phyloP scores from a whole-genome alignment of 352 stramenopile species.

The Pythium biforme region DNA sequence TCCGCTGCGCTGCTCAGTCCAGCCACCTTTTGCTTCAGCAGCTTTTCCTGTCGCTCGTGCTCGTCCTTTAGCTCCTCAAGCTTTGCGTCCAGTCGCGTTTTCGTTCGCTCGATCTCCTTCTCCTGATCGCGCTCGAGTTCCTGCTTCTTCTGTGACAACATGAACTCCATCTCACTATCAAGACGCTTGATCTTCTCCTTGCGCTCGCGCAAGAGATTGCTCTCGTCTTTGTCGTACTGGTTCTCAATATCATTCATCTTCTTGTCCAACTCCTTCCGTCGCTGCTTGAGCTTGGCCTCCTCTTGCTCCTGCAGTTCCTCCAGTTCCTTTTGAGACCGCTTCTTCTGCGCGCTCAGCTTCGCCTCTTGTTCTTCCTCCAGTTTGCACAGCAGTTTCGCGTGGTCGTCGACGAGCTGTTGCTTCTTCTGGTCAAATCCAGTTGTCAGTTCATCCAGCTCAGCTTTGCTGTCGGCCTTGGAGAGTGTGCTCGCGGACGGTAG shows the following conservation, averaged over 20 bases:
- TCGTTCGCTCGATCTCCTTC: conserved; percentile 40
- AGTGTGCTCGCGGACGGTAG: conserved; percentile 29
- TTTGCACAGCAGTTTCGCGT: conserved; percentile 34
- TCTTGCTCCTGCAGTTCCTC: conserved; percentile 58
- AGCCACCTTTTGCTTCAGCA: conserved; percentile 29
- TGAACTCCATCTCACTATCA: conserved; percentile 46
- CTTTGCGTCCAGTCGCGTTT: conserved; percentile 40
- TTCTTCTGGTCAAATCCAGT: conserved; percentile 54
- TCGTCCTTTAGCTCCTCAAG: conserved; percentile 45
- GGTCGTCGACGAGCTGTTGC: conserved; percentile 42
- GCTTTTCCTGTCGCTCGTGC: conserved; percentile 35
- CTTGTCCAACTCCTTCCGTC: conserved; percentile 62
- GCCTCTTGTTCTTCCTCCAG: conserved; percentile 41
- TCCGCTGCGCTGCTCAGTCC: conserved; percentile 11
- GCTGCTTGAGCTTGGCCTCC: conserved; percentile 55
- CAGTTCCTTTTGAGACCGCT: conserved; percentile 47
- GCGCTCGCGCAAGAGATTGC: conserved; percentile 39
- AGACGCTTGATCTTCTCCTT: conserved; percentile 71
- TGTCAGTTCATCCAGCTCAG: conserved; percentile 30
- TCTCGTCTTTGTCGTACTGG: conserved; percentile 67
- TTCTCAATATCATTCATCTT: conserved; percentile 68
- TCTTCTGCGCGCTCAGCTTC: conserved; percentile 35
- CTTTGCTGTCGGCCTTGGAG: conserved; percentile 36
- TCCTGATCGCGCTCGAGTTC: conserved; percentile 59
- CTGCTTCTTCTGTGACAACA: conserved; percentile 45